Evolutionary conservation across 305 asterid species (phyloP).

Genomic region (Rubia tinctorum): DNA sequence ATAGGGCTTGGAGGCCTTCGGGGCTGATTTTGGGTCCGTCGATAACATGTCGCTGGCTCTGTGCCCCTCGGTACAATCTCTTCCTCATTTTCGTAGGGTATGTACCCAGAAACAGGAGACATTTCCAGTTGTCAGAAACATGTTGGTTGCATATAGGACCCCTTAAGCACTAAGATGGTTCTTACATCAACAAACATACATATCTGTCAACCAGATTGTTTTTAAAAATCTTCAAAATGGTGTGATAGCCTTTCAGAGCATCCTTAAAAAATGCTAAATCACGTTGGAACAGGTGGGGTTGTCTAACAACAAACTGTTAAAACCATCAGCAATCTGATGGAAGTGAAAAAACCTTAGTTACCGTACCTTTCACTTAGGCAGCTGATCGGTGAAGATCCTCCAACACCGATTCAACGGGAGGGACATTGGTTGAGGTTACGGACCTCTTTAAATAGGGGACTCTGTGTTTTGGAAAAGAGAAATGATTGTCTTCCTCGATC

Average conservation of each 20-base stretch:
- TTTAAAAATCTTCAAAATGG: neutral
- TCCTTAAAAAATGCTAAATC: neutral
- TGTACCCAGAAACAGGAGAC: constrained; percentile 32
- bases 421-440: constrained; percentile 35
- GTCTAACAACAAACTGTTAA: neutral
- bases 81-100: constrained; percentile 24
- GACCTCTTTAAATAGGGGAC: constrained; percentile 51
- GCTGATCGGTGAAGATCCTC: constrained; percentile 56
- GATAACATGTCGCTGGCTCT: constrained; percentile 23
- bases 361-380: constrained; percentile 43
- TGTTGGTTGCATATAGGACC: neutral
- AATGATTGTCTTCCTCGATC: constrained; percentile 38
- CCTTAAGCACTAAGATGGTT: neutral
- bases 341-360: neutral
- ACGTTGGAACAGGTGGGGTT: neutral
- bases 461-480: constrained; percentile 64
- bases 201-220: neutral
- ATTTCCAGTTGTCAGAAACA: constrained; percentile 9
- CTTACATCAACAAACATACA: neutral
- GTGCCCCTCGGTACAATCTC: constrained; percentile 29
- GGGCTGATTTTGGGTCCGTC: constrained; percentile 23
- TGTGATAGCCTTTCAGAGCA: neutral
- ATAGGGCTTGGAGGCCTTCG: constrained; percentile 50
- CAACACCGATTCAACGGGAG: constrained; percentile 47
- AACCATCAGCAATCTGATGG: neutral